These are phyloP conservation scores for Fragaria ananassa DNA, from an alignment of 306 rosid genomes.

Conservation along the genomic window DNA sequence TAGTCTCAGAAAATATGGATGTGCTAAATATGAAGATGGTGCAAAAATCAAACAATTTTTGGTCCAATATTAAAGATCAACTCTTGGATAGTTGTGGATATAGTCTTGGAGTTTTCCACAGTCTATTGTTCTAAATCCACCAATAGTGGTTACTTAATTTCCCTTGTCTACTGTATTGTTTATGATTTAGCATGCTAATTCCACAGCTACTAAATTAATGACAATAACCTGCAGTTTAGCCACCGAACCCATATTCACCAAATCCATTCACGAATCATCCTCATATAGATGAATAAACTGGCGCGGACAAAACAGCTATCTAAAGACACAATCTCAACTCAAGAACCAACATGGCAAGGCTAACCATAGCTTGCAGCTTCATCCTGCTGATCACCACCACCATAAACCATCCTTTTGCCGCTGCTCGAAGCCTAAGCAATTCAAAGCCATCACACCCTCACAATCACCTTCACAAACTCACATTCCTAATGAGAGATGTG, in stretches of 20 bases:
- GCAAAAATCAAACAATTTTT: neutral
- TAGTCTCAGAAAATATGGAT: too few species aligned
- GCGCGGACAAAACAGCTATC: slow-evolving; percentile 12
- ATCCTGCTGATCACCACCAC: slow-evolving; percentile 27
- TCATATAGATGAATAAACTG: slow-evolving; percentile 29
- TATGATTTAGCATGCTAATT: neutral
- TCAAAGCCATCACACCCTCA: slow-evolving; percentile 33
- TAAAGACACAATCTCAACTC: slow-evolving; percentile 13
- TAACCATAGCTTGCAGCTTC: slow-evolving; percentile 12
- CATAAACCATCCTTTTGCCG: slow-evolving; percentile 30
- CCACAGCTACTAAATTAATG: neutral
- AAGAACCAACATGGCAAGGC: slow-evolving; percentile 41
- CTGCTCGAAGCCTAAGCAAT: slow-evolving; percentile 47
- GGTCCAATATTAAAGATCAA: neutral
- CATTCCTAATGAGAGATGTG: slow-evolving; percentile 55
- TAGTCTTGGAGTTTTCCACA: neutral
- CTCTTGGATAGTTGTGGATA: too few species aligned
- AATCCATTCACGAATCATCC: slow-evolving; percentile 8
- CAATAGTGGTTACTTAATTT: neutral
- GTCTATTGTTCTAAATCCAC: neutral
- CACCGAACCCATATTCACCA: neutral
- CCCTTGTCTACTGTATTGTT: neutral
- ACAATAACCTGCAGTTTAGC: neutral
- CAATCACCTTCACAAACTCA: slow-evolving; percentile 36
- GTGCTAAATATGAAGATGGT: neutral